Conservation (phyloP, 192 early-diverging fungal genomes). For the Neocallimastix lanati region DNA sequence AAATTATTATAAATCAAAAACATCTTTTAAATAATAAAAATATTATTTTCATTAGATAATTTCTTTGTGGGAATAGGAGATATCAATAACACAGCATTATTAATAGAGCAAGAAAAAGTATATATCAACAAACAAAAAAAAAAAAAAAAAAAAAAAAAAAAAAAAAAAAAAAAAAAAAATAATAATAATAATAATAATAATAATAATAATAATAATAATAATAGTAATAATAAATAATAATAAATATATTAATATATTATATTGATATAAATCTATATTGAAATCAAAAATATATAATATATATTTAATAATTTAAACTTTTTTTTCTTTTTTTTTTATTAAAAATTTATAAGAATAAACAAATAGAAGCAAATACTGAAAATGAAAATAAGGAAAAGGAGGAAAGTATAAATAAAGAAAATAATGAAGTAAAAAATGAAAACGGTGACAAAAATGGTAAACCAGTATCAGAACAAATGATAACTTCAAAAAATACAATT, state of each 20-base stretch:
- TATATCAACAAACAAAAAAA: neutral
- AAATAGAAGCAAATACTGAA: neutral
- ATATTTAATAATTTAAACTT: no score
- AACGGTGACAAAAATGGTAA: neutral
- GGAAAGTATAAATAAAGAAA: neutral
- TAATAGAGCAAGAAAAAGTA: neutral
- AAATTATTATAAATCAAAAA: no score
- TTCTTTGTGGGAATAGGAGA: slow-evolving; percentile 91
- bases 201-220: neutral
- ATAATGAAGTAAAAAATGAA: neutral
- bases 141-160: neutral
- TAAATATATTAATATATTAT: no score
- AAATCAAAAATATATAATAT: no score
- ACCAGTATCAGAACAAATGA: neutral
- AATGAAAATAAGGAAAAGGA: neutral
- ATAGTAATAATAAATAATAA: neutral
- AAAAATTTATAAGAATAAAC: neutral
- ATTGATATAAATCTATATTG: no score
- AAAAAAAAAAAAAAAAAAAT: slow-evolving; percentile 1
- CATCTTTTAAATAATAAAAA: no score
- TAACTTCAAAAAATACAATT: slow-evolving; percentile 6
- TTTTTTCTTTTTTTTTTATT: neutral
- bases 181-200: neutral
- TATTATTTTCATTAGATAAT: slow-evolving; percentile 31
- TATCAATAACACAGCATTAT: slow-evolving; percentile 48